Base-by-base conservation (phyloP, 2,329 filamentous ascomycete species). In the Colletotrichum cordylinicola region DNA sequence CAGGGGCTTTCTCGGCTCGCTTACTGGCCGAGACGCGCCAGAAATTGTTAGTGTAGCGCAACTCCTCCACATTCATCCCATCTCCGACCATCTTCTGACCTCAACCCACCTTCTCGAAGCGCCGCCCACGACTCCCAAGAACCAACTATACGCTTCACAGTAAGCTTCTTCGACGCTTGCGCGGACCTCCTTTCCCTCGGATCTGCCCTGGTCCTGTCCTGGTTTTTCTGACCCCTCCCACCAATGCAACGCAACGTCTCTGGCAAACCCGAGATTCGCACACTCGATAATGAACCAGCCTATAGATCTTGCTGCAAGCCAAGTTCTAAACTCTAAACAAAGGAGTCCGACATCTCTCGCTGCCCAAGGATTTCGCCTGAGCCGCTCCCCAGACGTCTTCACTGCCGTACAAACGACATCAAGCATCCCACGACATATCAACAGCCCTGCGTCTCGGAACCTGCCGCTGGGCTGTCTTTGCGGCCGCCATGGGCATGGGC, bases 11-110 rank as follows among this genome's bases (percentile, higher is more conserved):
- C 33, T 73, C 73, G 73, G 73, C 70, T 75, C 73, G 73, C 73
- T 75, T 75, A 37, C 69, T 73, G 73, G 62, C 69, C 73, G 73
- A 75, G 73, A 75, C 73, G 73, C 73, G 62, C 70, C 70, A 68
- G 70, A 60, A 68, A 73, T 68, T 68, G 70, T 75, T 75, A 75
- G 73, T 75, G 73, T 68, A 65, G 73, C 73, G 73, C 43, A 75
- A 73, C 43, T 73, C 69, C 64, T 75, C 73, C 73, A 75, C 56
- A 60, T 75, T 65, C 64, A 48, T 73, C 73, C 56, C 70, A 75
- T 75, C 73, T 75, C 70, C 31, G 56, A 62, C 55, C 70, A 65
- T 68, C 64, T 73, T 68, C 73, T 73, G 27, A 73, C 73, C 33
- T 64, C 60, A 73, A 67, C 64, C 64, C 60, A 37, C 18, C 71